Evolutionary conservation across 805 yeast species (phyloP).

Genomic region (Candida hungchunana): DNA sequence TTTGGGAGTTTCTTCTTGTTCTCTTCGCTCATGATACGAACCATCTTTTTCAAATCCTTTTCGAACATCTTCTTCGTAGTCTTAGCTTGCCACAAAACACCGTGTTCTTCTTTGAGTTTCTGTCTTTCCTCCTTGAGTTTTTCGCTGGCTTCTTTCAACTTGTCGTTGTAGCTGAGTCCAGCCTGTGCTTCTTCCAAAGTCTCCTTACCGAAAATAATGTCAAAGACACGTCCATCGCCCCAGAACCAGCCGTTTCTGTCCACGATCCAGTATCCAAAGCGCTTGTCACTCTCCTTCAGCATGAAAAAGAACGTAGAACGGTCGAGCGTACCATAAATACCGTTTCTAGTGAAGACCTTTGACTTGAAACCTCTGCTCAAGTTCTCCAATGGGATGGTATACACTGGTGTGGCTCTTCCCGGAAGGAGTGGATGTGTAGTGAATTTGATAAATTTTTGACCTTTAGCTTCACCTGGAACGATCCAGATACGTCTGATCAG

Average conservation of each 20-base stretch:
- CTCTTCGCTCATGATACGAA: slow-evolving; percentile 13
- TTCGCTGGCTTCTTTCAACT: slow-evolving; percentile 21
- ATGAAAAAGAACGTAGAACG: slow-evolving; percentile 70
- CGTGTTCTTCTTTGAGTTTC: slow-evolving; percentile 20
- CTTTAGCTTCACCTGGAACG: slow-evolving; percentile 52
- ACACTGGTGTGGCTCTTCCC: slow-evolving; percentile 65
- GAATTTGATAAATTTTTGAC: slow-evolving; percentile 39
- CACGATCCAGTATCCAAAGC: slow-evolving; percentile 59
- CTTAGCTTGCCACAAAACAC: slow-evolving; percentile 23
- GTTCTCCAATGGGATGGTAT: slow-evolving; percentile 56
- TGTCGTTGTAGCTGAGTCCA: slow-evolving; percentile 22
- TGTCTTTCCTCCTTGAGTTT: slow-evolving; percentile 17
- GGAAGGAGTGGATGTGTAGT: slow-evolving; percentile 77
- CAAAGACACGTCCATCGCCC: slow-evolving; percentile 89
- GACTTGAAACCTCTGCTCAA: slow-evolving; percentile 55
- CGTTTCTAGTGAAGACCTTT: slow-evolving; percentile 82
- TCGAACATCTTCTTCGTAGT: slow-evolving; percentile 18
- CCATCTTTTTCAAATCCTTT: slow-evolving; percentile 20
- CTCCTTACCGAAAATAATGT: slow-evolving; percentile 76
- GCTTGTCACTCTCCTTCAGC: slow-evolving; percentile 51
- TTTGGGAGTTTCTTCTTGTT: slow-evolving; percentile 7
- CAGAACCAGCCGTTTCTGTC: slow-evolving; percentile 88
- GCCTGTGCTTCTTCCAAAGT: slow-evolving; percentile 66
- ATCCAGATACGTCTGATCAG: slow-evolving; percentile 74
- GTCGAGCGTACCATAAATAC: slow-evolving; percentile 81